Base-by-base conservation (phyloP, 169 alveolate species). In the Cryptosporidium meleagridis region DNA sequence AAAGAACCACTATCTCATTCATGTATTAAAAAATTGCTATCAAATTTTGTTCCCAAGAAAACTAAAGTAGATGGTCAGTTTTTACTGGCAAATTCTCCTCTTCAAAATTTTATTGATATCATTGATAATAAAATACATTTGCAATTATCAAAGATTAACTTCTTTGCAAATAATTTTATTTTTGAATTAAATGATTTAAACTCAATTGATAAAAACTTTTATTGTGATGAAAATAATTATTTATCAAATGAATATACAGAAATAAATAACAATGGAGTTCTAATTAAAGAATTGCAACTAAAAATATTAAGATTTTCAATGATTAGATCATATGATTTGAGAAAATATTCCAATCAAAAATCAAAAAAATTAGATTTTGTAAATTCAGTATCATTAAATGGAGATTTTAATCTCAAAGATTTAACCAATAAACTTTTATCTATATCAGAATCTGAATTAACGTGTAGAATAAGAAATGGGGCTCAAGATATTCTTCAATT, bases 401-500 rank as follows among this genome's bases (percentile, higher is more conserved):
- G 18, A 9, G 18, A n/a, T 14, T 9, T 16, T n/a, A n/a, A 69
- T 69, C 0, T 41, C 14, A 39, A 69, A 23, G 39, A 4, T 18
- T 18, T 69, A n/a, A 41, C 31, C 53, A 21, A 16, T 9, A 31
- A 72, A 10, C 39, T 33, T 16, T 52, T 52, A 16, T 3, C 29
- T 48, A 59, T 37, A 3, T 58, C 87, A 21, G 37, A 26, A 18
- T 55, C 6, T 21, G 75, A 75, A 59, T n/a, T 75, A 44, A 75
- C 51, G 10, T 14, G 1, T 61, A 35, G 62, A 41, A 62, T 80
- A 80, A n/a, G 16, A 8, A 26, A 16, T 21, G 31, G 37, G 2
- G 45, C 44, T 6, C 14, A 10, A 41, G 55, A 65, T 45, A 16
- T 80, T 41, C 23, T 80, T 3, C 18, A 33, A 16, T 23, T 45